Conservation (phyloP, 768 basidiomycete genomes). For the Boletus pseudo-olivaceus region DNA sequence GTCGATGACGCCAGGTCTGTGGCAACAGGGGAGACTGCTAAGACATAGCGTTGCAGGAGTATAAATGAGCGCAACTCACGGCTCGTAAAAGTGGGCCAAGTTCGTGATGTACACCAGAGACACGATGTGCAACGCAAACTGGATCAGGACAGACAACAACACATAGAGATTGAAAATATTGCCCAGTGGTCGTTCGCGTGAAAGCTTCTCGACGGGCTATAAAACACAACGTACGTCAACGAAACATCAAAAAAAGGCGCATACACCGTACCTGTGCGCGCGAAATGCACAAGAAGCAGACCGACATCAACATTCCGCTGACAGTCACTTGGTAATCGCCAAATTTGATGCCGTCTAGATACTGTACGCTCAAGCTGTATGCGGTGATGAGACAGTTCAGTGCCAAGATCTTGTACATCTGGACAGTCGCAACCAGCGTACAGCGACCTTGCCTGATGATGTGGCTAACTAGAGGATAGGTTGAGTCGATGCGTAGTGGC, state of each 20-base stretch:
- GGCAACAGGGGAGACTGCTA: not conserved
- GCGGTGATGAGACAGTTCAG: slow-evolving; percentile 97
- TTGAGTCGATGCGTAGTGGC: not conserved
- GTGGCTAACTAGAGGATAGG: slow-evolving; percentile 67
- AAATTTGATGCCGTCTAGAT: slow-evolving; percentile 98
- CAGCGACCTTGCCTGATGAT: slow-evolving; percentile 98
- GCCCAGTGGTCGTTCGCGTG: slow-evolving; percentile 86
- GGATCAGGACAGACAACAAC: slow-evolving; percentile 82
- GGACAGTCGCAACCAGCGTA: slow-evolving; percentile 96
- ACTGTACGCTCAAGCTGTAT: slow-evolving; percentile 96
- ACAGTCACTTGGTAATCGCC: slow-evolving; percentile 98
- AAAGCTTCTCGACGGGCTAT: slow-evolving; percentile 96
- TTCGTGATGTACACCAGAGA: slow-evolving; percentile 92
- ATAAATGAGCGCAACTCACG: slow-evolving; percentile 45
- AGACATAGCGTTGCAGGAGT: not conserved
- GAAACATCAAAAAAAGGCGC: not conserved
- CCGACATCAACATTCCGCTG: slow-evolving; percentile 90
- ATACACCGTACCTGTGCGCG: slow-evolving; percentile 75
- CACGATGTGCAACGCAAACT: slow-evolving; percentile 91
- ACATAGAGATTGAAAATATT: slow-evolving; percentile 99
- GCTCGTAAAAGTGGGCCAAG: slow-evolving; percentile 72
- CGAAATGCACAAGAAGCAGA: slow-evolving; percentile 98
- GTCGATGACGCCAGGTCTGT: slow-evolving; percentile 74
- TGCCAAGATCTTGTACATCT: slow-evolving; percentile 99
- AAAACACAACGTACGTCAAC: slow-evolving; percentile 34